Conservation (phyloP, 2,329 filamentous ascomycete genomes). For the Fusarium begoniae region DNA sequence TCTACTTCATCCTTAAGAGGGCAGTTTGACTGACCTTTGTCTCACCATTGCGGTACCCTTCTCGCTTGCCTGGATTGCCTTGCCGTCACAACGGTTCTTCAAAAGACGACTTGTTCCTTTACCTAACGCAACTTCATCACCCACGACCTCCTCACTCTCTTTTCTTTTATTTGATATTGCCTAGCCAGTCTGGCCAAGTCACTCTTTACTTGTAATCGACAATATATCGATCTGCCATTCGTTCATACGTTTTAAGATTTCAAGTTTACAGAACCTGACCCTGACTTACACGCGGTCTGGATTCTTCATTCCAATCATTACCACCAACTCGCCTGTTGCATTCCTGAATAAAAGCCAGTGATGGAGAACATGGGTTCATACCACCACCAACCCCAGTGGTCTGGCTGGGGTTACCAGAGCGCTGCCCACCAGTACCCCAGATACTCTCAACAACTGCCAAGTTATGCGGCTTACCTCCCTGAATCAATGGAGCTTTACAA, state of each 20-base stretch:
- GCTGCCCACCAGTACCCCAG: constrained; percentile 43
- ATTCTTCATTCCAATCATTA: constrained; percentile 33
- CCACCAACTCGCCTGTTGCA: constrained; percentile 18
- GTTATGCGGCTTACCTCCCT: constrained; percentile 49
- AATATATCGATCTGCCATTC: constrained; percentile 21
- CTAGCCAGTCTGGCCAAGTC: constrained; percentile 30
- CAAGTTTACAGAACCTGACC: constrained; percentile 1
- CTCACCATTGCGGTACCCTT: constrained; percentile 46
- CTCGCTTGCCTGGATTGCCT: constrained; percentile 44
- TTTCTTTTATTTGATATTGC: constrained; percentile 28
- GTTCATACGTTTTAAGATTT: constrained; percentile 9
- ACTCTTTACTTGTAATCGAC: constrained; percentile 32
- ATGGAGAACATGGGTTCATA: constrained; percentile 49
- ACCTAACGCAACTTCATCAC: constrained; percentile 15
- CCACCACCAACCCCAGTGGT: constrained; percentile 49
- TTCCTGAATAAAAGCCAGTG: constrained; percentile 19
- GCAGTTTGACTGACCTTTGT: constrained; percentile 46
- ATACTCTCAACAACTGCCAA: constrained; percentile 47
- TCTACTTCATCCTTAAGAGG: constrained; percentile 47
- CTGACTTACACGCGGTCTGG: constrained; percentile 15
- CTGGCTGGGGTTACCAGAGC: constrained; percentile 48
- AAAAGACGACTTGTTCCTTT: constrained; percentile 43
- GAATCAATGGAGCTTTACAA: constrained; percentile 53
- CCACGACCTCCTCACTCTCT: constrained; percentile 35
- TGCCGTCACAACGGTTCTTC: constrained; percentile 33